A percentile compares a stretch with the other conserved stretches of the same genome.
Evolutionary conservation across 306 rosid genomes (phyloP).

Genomic region (Canavalia gladiata): DNA sequence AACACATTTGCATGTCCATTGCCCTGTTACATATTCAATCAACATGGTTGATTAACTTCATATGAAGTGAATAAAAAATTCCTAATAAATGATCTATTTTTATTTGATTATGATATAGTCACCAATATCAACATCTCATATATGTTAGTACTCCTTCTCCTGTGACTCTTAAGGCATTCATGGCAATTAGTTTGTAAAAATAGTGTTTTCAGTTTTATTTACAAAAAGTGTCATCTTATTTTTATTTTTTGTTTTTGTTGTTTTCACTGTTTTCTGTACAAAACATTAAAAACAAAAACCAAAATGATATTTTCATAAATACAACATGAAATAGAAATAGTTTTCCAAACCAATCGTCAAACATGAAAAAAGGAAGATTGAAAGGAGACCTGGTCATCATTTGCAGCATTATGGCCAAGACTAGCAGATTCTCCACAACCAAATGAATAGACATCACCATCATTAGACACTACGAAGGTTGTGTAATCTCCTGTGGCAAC

Average conservation of each 20-base stretch:
- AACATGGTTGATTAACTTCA: constrained; percentile 32
- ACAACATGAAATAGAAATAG: too few species aligned
- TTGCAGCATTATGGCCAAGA: constrained; percentile 77
- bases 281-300: too few species aligned
- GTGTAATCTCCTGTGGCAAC: constrained; percentile 97
- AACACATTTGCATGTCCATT: constrained; percentile 72
- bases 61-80: not conserved
- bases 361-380: constrained; percentile 24
- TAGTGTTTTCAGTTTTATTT: too few species aligned
- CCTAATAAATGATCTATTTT: not conserved
- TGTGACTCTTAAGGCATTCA: too few species aligned
- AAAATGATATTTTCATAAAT: too few species aligned
- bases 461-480: constrained; percentile 81
- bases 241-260: too few species aligned
- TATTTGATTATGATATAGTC: not conserved
- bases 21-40: constrained; percentile 61
- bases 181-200: too few species aligned
- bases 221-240: too few species aligned
- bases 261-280: too few species aligned
- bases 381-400: constrained; percentile 72
- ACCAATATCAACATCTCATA: constrained; percentile 19
- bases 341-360: constrained; percentile 5
- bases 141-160: not conserved
- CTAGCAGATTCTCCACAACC: constrained; percentile 97
- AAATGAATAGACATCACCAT: constrained; percentile 91